Evolutionary conservation across 768 basidiomycete genomes (phyloP), one percentile per base, ranked within the genome.

Genomic region (Boletus speciosus): DNA sequence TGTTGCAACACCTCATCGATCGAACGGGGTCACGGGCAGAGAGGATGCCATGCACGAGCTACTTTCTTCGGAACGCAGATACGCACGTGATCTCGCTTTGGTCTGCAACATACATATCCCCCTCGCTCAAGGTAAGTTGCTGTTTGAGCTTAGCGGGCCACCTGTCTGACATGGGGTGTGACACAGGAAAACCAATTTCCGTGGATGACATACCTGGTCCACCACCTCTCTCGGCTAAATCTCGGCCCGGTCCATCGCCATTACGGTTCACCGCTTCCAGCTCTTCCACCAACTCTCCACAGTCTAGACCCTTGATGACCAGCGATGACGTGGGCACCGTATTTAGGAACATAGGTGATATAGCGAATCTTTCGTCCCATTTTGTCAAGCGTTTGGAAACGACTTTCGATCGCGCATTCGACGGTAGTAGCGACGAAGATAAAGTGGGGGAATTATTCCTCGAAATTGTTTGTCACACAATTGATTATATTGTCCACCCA

Each of bases 41-140:
- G 29, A 29, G 29, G 7, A 29, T 29, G 29, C 29, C 29, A 29
- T 29, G 29, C 29, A 7, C 8, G 29, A 29, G 29, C 8, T 29
- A 7, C 29, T 29, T 29, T 29, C 29, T 29, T 29, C 29, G 29
- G 29, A 29, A 29, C 29, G 29, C 29, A 29, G 29, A 29, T 29
- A 29, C 29, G 29, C 29, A 29, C 7, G 29, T 29, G 29, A 29
- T 29, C 29, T 29, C 2, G 29, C 83, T 8, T 73, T 90, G 37
- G 80, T 90, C 49, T 75, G 83, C 39, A 82, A 85, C 50, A 75
- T 90, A 14, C 83, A 90, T 63, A 82, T 90, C 32, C 86, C 87
- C 6, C 68, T 89, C 45, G 88, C 88, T 36, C 71, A 84, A 60
- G 88, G 88, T 84, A 68, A 56, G 78, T 75, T 45, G 37, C 45